Percentiles rank a stretch among this genome's conserved stretches.
phyloP scores from a whole-genome alignment of 1,284 basidiomycete genomes.

The Lignosus rhinocerotis region DNA sequence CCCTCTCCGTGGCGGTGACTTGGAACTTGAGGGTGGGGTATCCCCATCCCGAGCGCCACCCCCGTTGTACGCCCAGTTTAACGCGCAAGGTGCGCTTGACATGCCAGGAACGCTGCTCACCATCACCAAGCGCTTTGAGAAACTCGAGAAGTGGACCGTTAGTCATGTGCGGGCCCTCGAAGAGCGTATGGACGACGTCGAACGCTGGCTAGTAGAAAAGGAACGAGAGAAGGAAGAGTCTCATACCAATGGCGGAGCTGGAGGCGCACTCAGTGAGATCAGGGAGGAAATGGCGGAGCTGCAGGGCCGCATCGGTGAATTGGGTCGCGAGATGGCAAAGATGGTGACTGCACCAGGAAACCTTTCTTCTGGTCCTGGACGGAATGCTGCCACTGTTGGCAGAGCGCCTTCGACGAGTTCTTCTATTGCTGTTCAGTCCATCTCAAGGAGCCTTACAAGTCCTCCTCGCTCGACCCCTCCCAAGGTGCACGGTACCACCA shows the following conservation, averaged over 20 bases:
- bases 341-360: slow-evolving; percentile 58
- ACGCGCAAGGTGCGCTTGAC: slow-evolving; percentile 66
- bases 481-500: slow-evolving; percentile 60
- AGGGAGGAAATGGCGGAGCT: slow-evolving; percentile 70
- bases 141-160: slow-evolving; percentile 83
- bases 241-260: slow-evolving; percentile 29
- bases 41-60: slow-evolving; percentile 63
- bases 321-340: slow-evolving; percentile 77
- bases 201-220: slow-evolving; percentile 78
- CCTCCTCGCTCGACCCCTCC: slow-evolving; percentile 41
- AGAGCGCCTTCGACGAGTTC: slow-evolving; percentile 37
- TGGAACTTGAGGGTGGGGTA: slow-evolving; percentile 36
- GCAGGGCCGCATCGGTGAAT: slow-evolving; percentile 67
- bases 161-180: slow-evolving; percentile 79
- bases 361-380: slow-evolving; percentile 53
- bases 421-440: slow-evolving; percentile 35
- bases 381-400: slow-evolving; percentile 44
- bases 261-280: slow-evolving; percentile 50
- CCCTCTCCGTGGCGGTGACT: slow-evolving; percentile 48
- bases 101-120: slow-evolving; percentile 67
- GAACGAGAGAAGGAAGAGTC: slow-evolving; percentile 44
- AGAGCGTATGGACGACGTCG: slow-evolving; percentile 82
- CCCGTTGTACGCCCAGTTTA: slow-evolving; percentile 75
- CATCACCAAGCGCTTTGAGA: slow-evolving; percentile 75
- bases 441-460: slow-evolving; percentile 31